phyloP scores from a whole-genome alignment of 371 early-diverging fungal genomes.

The Mortierella sp. region DNA sequence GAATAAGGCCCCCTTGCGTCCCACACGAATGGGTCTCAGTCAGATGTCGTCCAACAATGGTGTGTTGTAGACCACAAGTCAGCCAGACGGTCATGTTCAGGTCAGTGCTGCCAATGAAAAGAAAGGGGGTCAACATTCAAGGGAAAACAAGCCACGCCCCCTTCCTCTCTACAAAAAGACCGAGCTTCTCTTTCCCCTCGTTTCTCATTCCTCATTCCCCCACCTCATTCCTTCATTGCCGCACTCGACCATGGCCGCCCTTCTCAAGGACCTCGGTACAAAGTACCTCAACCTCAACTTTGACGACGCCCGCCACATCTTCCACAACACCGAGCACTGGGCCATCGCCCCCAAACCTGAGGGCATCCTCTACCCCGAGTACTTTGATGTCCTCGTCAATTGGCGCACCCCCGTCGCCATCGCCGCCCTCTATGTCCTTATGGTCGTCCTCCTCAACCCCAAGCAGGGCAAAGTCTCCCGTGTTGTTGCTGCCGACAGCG shows the following conservation, averaged over 20 bases:
- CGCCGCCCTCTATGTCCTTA: constrained; percentile 46
- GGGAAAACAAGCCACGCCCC: not conserved
- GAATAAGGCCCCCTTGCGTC: not conserved
- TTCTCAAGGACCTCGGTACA: constrained; percentile 44
- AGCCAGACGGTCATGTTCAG: not conserved
- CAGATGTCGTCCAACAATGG: not conserved
- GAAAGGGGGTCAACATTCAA: not conserved
- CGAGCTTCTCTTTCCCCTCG: not conserved
- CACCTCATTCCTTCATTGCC: constrained; percentile 14
- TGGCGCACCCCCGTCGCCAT: constrained; percentile 53
- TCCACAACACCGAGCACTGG: constrained; percentile 52
- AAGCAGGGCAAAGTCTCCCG: constrained; percentile 58
- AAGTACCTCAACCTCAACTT: constrained; percentile 49
- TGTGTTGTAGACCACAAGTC: not conserved
- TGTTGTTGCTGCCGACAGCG: constrained; percentile 53
- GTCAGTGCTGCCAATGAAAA: not conserved
- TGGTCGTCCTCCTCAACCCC: constrained; percentile 55
- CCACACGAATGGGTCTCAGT: not conserved
- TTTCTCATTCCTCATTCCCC: constrained; percentile 5
- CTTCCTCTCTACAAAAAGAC: not conserved
- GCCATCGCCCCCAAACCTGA: constrained; percentile 41
- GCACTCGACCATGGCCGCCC: constrained; percentile 21
- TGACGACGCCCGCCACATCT: constrained; percentile 45
- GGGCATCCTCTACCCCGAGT: constrained; percentile 56
- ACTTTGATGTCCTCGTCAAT: constrained; percentile 52